These are phyloP conservation scores for Kwoniella sp. DNA, from an alignment of 768 basidiomycete species.

Conservation along the genomic window DNA sequence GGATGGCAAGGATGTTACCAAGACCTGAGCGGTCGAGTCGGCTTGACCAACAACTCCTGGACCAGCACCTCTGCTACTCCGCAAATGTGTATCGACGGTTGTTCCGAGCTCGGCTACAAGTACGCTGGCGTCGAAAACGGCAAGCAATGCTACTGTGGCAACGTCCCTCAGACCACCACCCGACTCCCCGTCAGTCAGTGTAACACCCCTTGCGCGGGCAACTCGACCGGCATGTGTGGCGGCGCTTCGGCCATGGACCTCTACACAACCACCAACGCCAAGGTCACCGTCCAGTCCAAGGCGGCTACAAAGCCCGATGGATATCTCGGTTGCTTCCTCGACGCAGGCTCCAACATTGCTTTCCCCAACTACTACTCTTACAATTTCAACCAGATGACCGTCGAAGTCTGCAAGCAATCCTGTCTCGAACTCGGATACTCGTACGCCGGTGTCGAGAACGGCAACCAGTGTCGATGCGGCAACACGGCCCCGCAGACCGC, in stretches of 20 bases:
- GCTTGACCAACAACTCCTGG: conserved; percentile 28
- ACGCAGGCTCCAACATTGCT: conserved; percentile 24
- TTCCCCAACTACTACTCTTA: conserved; percentile 38
- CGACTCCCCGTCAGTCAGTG: conserved; percentile 33
- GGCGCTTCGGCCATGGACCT: conserved; percentile 28
- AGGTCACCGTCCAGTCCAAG: neutral
- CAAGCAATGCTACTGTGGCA: conserved; percentile 33
- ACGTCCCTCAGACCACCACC: conserved; percentile 10
- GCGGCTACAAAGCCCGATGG: conserved; percentile 13
- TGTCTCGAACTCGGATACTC: conserved; percentile 30
- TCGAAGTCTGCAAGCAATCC: conserved; percentile 24
- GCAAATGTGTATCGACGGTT: conserved; percentile 33
- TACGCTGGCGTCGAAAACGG: conserved; percentile 35
- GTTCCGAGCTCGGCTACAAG: conserved; percentile 34
- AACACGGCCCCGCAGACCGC: conserved; percentile 18
- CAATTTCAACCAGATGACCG: conserved; percentile 20
- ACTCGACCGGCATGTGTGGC: conserved; percentile 34
- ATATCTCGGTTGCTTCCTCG: conserved; percentile 33
- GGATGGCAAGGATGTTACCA: conserved; percentile 36
- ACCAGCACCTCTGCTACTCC: conserved; percentile 26
- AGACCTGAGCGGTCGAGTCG: conserved; percentile 19
- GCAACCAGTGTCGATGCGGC: conserved; percentile 31
- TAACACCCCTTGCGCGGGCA: conserved; percentile 36
- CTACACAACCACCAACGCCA: conserved; percentile 26
- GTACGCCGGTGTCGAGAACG: conserved; percentile 23